Conservation (phyloP, 768 basidiomycete species). For the Mycena crocata region DNA sequence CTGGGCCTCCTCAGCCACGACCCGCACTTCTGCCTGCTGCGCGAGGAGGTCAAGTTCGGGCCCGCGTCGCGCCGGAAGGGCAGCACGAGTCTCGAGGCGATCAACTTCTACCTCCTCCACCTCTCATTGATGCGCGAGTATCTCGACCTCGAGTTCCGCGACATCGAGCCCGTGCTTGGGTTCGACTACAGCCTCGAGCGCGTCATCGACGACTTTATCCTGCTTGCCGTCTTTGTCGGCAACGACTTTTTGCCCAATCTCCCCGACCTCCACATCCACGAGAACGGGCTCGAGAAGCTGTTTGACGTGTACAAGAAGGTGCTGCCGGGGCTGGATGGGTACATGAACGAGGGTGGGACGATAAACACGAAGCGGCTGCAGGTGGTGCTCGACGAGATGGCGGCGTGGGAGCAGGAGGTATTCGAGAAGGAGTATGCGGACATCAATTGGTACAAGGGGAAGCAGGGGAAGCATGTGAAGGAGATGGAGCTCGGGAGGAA, state of each 20-base stretch:
- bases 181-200: constrained; percentile 93
- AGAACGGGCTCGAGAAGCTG: constrained; percentile 92
- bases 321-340: constrained; percentile 87
- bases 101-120: constrained; percentile 95
- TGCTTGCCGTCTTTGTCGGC: constrained; percentile 96
- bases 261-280: constrained; percentile 97
- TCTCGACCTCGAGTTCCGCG: constrained; percentile 93
- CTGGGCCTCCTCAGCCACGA: constrained; percentile 96
- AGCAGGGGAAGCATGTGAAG: constrained; percentile 80
- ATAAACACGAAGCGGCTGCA: constrained; percentile 88
- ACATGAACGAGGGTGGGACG: constrained; percentile 89
- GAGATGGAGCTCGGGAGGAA: constrained; percentile 72
- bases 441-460: constrained; percentile 93
- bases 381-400: constrained; percentile 89
- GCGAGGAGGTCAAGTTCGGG: constrained; percentile 99
- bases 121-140: constrained; percentile 96
- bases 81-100: constrained; percentile 73
- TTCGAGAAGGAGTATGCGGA: constrained; percentile 95
- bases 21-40: constrained; percentile 96
- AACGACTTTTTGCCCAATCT: constrained; percentile 98
- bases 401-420: constrained; percentile 86
- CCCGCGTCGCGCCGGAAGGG: constrained; percentile 80
- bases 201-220: constrained; percentile 97
- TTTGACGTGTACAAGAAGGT: constrained; percentile 97
- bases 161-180: constrained; percentile 71